Conservation (phyloP, 1,139 yeast genomes). For the Yamadazyma songkhlaensis region DNA sequence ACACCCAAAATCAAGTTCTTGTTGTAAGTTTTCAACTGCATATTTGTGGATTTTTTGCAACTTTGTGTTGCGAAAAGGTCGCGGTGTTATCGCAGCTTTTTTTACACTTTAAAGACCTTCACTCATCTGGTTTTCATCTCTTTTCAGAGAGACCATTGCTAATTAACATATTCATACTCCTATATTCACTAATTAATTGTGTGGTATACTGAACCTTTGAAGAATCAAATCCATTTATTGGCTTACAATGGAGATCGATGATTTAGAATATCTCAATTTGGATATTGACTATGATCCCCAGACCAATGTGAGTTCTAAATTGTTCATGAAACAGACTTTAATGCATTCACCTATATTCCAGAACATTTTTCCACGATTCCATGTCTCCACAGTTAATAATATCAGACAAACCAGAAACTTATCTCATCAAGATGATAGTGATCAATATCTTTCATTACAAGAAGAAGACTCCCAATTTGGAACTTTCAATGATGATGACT, state of each 20-base stretch:
- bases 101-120: background rate
- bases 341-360: slow-evolving; percentile 36
- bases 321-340: slow-evolving; percentile 32
- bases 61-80: background rate
- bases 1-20: slow-evolving; percentile 16
- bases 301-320: background rate
- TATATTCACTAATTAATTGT: no score
- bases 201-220: no score
- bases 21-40: slow-evolving; percentile 17
- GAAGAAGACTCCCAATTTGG: slow-evolving; percentile 43
- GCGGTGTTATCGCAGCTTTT: no score
- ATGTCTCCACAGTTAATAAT: slow-evolving; percentile 31
- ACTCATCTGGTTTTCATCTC: background rate
- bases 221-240: no score
- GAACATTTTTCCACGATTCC: slow-evolving; percentile 31
- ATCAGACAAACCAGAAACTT: slow-evolving; percentile 31
- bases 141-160: background rate
- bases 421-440: slow-evolving; percentile 38
- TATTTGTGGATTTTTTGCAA: slow-evolving; percentile 8
- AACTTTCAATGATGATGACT: slow-evolving; percentile 34
- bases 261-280: slow-evolving; percentile 6
- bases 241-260: slow-evolving; percentile 10
- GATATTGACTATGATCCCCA: slow-evolving; percentile 2
- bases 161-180: no score
- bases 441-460: slow-evolving; percentile 33